A percentile compares a stretch with the other conserved stretches of the same genome.
Evolutionary conservation across 768 basidiomycete genomes (phyloP).

Genomic region (Tylopilus balloui): DNA sequence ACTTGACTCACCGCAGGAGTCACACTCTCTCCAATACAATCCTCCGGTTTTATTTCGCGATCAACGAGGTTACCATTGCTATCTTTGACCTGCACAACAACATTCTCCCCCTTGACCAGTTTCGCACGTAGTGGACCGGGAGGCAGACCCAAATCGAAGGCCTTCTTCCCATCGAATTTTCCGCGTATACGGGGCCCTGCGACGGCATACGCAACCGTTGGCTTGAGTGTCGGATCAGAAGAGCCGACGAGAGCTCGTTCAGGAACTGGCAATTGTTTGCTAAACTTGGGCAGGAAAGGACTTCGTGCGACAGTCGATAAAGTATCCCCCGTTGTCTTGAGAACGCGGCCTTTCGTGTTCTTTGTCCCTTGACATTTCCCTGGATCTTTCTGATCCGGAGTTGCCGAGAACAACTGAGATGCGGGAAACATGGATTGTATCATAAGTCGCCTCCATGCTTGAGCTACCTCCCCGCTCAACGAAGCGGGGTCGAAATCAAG

Average conservation of each 20-base stretch:
- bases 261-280: constrained; percentile 20
- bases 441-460: constrained; percentile 52
- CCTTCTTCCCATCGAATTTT: constrained; percentile 70
- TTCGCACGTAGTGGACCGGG: constrained; percentile 52
- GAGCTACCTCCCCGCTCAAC: constrained; percentile 42
- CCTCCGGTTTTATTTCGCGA: constrained; percentile 55
- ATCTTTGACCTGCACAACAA: constrained; percentile 53
- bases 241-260: constrained; percentile 17
- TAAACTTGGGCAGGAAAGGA: constrained; percentile 16
- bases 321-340: not conserved
- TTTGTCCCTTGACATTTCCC: constrained; percentile 8
- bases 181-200: constrained; percentile 52
- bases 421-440: constrained; percentile 62
- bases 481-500: constrained; percentile 28
- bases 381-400: constrained; percentile 7
- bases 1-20: constrained; percentile 39
- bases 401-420: constrained; percentile 17
- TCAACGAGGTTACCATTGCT: constrained; percentile 39
- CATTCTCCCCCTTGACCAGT: constrained; percentile 60
- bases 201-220: constrained; percentile 47
- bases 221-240: constrained; percentile 20
- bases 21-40: constrained; percentile 53
- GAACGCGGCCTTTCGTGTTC: constrained; percentile 8
- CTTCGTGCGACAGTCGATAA: constrained; percentile 8
- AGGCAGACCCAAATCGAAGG: constrained; percentile 59